phyloP scores from a whole-genome alignment of 2,329 filamentous ascomycete species.

The Fusarium hostae region DNA sequence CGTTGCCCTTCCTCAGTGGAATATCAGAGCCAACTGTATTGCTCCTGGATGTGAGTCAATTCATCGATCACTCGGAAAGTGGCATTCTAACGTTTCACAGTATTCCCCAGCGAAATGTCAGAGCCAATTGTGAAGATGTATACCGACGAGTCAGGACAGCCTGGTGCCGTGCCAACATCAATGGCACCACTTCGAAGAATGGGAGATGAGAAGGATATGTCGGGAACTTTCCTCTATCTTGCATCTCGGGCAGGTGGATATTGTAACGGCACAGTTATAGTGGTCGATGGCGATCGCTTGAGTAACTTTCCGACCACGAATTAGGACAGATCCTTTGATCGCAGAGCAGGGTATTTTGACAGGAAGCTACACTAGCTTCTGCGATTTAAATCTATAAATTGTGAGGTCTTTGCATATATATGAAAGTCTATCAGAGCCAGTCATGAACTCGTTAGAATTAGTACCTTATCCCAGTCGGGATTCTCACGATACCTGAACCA shows the following conservation, averaged over 20 bases:
- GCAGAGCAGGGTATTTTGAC: not conserved
- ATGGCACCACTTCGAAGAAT: slow-evolving; percentile 28
- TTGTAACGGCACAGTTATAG: slow-evolving; percentile 31
- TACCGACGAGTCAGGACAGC: slow-evolving; percentile 13
- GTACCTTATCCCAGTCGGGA: too few relatives aligned
- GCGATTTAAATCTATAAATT: accelerated
- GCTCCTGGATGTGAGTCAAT: slow-evolving; percentile 25
- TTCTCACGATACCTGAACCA: too few relatives aligned
- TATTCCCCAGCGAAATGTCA: slow-evolving; percentile 37
- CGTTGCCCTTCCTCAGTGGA: slow-evolving; percentile 52
- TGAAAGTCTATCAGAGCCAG: not conserved
- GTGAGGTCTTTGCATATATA: accelerated
- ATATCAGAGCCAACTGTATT: slow-evolving; percentile 36
- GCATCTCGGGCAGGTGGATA: slow-evolving; percentile 33
- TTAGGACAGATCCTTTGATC: not conserved
- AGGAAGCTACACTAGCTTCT: accelerated
- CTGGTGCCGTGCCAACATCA: slow-evolving; percentile 9
- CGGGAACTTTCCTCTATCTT: slow-evolving; percentile 29
- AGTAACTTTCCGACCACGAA: slow-evolving; percentile 30
- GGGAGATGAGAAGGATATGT: slow-evolving; percentile 36
- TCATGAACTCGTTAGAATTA: too few relatives aligned
- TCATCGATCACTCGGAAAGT: accelerated
- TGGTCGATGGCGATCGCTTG: slow-evolving; percentile 32
- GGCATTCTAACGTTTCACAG: not conserved
- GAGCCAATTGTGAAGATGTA: slow-evolving; percentile 37